Evolutionary conservation across 2,329 filamentous ascomycete genomes (phyloP).

Genomic region (Lizonia empirigonia): DNA sequence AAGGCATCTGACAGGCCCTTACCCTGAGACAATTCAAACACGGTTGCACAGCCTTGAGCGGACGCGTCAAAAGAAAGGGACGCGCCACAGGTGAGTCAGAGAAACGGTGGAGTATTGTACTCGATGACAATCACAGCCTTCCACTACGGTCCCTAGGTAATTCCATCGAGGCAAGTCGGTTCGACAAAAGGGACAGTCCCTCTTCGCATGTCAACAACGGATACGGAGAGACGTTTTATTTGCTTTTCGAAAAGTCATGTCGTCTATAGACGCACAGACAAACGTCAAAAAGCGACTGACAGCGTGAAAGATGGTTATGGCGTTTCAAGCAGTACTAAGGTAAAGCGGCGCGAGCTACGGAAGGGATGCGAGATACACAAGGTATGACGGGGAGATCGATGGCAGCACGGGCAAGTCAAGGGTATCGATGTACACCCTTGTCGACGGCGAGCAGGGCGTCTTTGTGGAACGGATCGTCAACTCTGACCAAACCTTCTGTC

Average conservation of each 20-base stretch:
- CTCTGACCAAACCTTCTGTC: slow-evolving; percentile 24
- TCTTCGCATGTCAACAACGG: slow-evolving; percentile 2
- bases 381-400: slow-evolving; percentile 45
- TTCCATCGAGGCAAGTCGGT: neutral
- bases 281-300: slow-evolving; percentile 18
- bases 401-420: slow-evolving; percentile 39
- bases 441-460: slow-evolving; percentile 41
- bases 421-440: slow-evolving; percentile 32
- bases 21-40: slow-evolving; percentile 8
- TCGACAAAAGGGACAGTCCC: neutral
- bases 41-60: slow-evolving; percentile 2
- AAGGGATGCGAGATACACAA: slow-evolving; percentile 46
- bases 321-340: slow-evolving; percentile 39
- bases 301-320: slow-evolving; percentile 36
- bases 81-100: neutral
- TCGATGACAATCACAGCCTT: neutral
- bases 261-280: slow-evolving; percentile 14
- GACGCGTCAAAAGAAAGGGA: slow-evolving; percentile 14
- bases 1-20: slow-evolving; percentile 2
- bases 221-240: slow-evolving; percentile 1
- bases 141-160: neutral
- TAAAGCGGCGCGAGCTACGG: slow-evolving; percentile 41
- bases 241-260: slow-evolving; percentile 7
- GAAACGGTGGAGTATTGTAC: neutral
- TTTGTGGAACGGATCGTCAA: slow-evolving; percentile 45